These are phyloP conservation scores for Phlyctochytrium planicorne DNA, from an alignment of 192 early-diverging fungal species.

Conservation along the genomic window DNA sequence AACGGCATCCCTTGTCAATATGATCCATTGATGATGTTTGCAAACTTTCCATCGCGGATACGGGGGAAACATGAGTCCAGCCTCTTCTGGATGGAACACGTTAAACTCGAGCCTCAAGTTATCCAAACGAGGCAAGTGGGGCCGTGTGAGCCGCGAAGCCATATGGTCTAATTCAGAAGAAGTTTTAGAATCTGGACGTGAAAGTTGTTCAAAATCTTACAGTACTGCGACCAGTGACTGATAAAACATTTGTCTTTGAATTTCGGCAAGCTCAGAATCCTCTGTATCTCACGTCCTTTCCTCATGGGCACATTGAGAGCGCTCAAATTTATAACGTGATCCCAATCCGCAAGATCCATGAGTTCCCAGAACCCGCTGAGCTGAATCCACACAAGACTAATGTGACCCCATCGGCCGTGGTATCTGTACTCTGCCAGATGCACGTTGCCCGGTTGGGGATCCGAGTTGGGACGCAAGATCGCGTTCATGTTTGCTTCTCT, in stretches of 20 bases:
- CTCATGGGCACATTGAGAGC: conserved; percentile 43
- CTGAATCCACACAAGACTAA: conserved; percentile 38
- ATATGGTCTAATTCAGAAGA: neutral
- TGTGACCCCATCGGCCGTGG: conserved; percentile 39
- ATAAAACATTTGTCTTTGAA: conserved; percentile 32
- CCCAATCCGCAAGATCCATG: conserved; percentile 2
- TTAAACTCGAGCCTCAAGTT: conserved; percentile 7
- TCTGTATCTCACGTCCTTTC: conserved; percentile 33
- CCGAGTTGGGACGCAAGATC: neutral
- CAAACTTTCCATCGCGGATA: conserved; percentile 28
- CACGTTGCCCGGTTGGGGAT: conserved; percentile 18
- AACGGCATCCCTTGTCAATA: conserved; percentile 24
- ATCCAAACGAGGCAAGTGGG: conserved; percentile 3
- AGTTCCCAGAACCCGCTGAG: conserved; percentile 39
- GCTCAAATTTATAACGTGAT: conserved; percentile 46
- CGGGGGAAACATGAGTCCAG: conserved; percentile 31
- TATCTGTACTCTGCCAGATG: conserved; percentile 30
- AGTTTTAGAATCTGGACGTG: neutral
- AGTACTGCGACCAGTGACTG: conserved; percentile 38
- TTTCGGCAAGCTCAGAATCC: conserved; percentile 18
- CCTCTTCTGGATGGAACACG: conserved; percentile 5
- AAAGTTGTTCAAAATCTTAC: conserved; percentile 7
- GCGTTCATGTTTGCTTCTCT: neutral
- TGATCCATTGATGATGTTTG: conserved; percentile 44
- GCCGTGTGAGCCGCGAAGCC: neutral